Evolutionary conservation across 345 rosid species (phyloP).

Genomic region (Raphanus raphanistrum): DNA sequence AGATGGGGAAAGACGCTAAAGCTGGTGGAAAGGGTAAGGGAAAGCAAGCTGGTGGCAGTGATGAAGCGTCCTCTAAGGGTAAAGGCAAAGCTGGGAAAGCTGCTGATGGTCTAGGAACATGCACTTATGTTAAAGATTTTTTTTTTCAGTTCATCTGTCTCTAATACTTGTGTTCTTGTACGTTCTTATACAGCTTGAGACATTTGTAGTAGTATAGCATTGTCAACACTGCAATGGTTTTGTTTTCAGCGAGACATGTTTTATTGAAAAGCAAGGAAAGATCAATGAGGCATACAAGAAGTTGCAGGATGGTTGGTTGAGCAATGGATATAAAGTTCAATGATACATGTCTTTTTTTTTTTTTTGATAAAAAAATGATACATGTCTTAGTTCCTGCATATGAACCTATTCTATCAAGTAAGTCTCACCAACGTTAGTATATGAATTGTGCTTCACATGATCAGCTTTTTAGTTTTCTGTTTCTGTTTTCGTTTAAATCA

Average conservation of each 20-base stretch:
- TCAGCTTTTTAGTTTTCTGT: too few relatives aligned
- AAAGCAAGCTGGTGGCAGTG: conserved; percentile 73
- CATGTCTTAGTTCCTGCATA: too few relatives aligned
- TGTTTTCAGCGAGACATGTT: conserved; percentile 71
- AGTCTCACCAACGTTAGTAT: too few relatives aligned
- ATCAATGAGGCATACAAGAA: conserved; percentile 95
- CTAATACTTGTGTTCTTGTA: background rate
- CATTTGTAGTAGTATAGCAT: background rate
- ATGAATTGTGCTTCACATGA: too few relatives aligned
- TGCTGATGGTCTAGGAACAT: conserved; percentile 54
- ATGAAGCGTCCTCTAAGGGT: conserved; percentile 75
- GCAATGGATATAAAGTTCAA: conserved; percentile 40
- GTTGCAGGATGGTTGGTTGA: conserved; percentile 87
- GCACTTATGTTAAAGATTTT: conserved; percentile 93
- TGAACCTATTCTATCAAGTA: too few relatives aligned
- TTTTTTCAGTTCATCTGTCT: background rate
- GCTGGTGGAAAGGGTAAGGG: conserved; percentile 84
- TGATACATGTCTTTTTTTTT: too few relatives aligned
- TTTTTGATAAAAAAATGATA: too few relatives aligned
- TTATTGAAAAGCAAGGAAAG: conserved; percentile 93
- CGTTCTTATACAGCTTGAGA: background rate
- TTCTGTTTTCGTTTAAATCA: too few relatives aligned
- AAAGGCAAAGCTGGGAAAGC: conserved; percentile 79
- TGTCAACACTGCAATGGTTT: background rate
- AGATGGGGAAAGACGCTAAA: conserved; percentile 75